These are phyloP conservation scores for Dipodascus albidus DNA, from an alignment of 805 yeast genomes.

Conservation along the genomic window DNA sequence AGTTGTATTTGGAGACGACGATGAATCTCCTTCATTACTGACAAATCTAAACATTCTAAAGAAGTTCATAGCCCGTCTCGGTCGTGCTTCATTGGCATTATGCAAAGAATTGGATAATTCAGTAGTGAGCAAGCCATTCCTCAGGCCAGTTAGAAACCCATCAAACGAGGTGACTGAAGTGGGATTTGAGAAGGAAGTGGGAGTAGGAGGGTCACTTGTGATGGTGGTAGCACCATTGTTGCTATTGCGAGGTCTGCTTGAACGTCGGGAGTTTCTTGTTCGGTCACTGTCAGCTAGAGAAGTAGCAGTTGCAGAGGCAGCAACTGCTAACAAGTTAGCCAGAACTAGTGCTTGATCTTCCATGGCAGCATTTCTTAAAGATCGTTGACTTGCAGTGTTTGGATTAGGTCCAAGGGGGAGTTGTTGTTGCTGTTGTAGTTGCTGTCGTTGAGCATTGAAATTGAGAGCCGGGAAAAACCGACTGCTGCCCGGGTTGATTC, in stretches of 20 bases:
- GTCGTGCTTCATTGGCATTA: conserved; percentile 5
- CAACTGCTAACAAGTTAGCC: conserved; percentile 32
- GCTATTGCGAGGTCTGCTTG: conserved; percentile 5
- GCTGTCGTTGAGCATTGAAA: background rate
- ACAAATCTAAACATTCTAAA: conserved; percentile 26
- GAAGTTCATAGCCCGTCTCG: conserved; percentile 17
- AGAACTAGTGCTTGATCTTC: conserved; percentile 32
- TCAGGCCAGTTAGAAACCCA: conserved; percentile 33
- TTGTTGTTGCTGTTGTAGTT: background rate
- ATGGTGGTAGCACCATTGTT: conserved; percentile 9
- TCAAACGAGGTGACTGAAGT: conserved; percentile 30
- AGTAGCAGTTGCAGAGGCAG: conserved; percentile 34
- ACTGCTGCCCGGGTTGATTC: background rate
- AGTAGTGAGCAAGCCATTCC: conserved; percentile 29
- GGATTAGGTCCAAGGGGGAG: background rate
- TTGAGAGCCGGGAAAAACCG: background rate
- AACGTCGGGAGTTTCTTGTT: conserved; percentile 10
- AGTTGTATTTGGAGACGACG: conserved; percentile 20
- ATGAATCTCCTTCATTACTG: background rate
- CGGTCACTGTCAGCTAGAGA: conserved; percentile 26
- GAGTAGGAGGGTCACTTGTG: background rate
- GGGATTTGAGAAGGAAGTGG: background rate
- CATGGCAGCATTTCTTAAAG: background rate
- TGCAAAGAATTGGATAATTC: conserved; percentile 23
- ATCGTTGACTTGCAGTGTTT: background rate